Base-by-base conservation (phyloP, 768 basidiomycete species). In the Russula virescens region DNA sequence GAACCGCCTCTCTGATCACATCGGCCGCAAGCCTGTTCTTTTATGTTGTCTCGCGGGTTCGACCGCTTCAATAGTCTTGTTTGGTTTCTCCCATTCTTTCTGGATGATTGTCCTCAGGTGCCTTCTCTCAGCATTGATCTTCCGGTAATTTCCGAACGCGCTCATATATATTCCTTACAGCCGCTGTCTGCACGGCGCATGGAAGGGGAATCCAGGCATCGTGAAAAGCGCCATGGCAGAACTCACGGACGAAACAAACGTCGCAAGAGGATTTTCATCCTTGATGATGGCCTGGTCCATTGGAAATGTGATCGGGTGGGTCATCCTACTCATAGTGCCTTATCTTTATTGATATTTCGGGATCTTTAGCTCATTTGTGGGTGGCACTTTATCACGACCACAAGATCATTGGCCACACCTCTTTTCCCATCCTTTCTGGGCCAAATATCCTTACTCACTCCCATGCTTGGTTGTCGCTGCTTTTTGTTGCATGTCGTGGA, bases 21-120 rank as follows among this genome's bases (percentile, higher is more conserved):
- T 38, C 13, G 38, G 38, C 6, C 38, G 38, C 38, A 38, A 38
- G 38, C 38, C 11, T 69, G 68, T 54, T 74, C 75, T 13, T 73
- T 73, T 65, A 56, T 56, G n/a, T 68, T 64, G 3, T 68, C 74
- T 71, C 43, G 72, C 71, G 71, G 73, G 48, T 13, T 25, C 47
- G 18, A 58, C 35, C 47, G 10, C 2, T 14, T 38, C 38, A 5
- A 6, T 38, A 14, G 38, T 38, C 38, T 14, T 38, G 38, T 38
- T 38, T 11, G 38, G 38, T 11, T 14, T 38, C 38, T 38, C 38
- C 13, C 38, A 11, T 38, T 38, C 38, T 38, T 38, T 38, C 38
- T 38, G 38, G 38, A 38, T 11, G 13, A 38, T 38, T 11, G 13
- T 14, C 38, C 13, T 38, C 38, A 38, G 38, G 38, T 38, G 38